These are phyloP conservation scores for Leishmania turanica DNA, from an alignment of 208 protist genomes.

Conservation along the genomic window DNA sequence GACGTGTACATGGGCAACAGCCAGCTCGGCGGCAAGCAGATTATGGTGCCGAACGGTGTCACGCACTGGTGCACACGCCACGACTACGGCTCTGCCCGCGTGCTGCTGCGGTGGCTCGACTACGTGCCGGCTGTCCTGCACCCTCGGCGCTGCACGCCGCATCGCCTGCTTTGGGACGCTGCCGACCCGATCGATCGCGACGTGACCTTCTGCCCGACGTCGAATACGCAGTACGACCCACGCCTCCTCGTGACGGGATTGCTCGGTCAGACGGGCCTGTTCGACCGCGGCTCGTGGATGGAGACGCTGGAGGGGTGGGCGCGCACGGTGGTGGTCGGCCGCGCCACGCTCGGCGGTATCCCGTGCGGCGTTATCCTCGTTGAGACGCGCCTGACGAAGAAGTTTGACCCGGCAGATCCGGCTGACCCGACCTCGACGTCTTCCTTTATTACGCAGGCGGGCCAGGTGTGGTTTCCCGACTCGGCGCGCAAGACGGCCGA, in stretches of 20 bases:
- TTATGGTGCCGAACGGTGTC: conserved; percentile 98
- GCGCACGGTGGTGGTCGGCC: conserved; percentile 96
- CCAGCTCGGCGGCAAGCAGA: conserved; percentile 97
- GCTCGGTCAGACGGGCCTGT: conserved; percentile 66
- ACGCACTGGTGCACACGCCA: conserved; percentile 89
- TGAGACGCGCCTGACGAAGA: conserved; percentile 96
- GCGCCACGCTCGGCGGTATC: conserved; percentile 97
- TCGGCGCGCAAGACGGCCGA: conserved; percentile 98
- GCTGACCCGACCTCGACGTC: conserved; percentile 89
- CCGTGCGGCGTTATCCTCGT: conserved; percentile 98
- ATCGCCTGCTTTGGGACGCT: conserved; percentile 33
- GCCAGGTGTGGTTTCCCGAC: conserved; percentile 98
- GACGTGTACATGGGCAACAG: conserved; percentile 97
- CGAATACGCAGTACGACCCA: conserved; percentile 83
- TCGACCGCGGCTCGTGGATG: conserved; percentile 91
- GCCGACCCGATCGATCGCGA: conserved; percentile 80
- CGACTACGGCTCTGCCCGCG: conserved; percentile 79
- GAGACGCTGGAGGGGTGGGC: conserved; percentile 97
- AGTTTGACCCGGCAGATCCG: conserved; percentile 95
- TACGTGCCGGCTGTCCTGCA: conserved; percentile 84
- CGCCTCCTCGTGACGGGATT: conserved; percentile 74
- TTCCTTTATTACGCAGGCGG: conserved; percentile 80
- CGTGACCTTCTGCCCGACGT: conserved; percentile 70
- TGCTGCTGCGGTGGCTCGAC: conserved; percentile 89
- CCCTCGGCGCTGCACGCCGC: conserved; percentile 47